Evolutionary conservation across 345 rosid species (phyloP).

Genomic region (Eucalyptus shirleyi): DNA sequence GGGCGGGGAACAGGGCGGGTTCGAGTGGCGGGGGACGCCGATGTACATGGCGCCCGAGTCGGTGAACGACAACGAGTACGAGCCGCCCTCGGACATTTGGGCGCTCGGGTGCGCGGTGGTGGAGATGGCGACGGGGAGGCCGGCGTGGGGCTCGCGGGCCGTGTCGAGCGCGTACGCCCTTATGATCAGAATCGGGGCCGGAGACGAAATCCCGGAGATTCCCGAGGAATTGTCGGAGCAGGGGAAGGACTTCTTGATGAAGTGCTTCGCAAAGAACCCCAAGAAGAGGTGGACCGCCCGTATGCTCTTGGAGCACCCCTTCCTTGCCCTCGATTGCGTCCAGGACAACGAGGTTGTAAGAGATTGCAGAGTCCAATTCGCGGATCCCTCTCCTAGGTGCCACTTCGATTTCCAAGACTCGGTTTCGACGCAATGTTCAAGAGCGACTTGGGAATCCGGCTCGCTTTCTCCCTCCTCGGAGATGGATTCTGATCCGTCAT

Average conservation of each 20-base stretch:
- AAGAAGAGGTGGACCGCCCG: conserved; percentile 55
- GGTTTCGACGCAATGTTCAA: neutral
- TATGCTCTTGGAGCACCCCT: conserved; percentile 74
- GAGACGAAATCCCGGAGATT: conserved; percentile 43
- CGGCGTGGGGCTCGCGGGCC: conserved; percentile 38
- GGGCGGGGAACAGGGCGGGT: neutral
- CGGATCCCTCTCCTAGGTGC: neutral
- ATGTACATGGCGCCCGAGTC: conserved; percentile 78
- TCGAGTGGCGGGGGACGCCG: conserved; percentile 57
- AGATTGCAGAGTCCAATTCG: neutral
- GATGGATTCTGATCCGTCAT: neutral
- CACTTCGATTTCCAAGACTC: neutral
- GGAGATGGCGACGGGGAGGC: conserved; percentile 68
- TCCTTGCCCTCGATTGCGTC: conserved; percentile 1
- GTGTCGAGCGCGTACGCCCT: conserved; percentile 17
- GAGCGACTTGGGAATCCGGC: neutral
- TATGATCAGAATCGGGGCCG: conserved; percentile 44
- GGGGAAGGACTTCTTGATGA: conserved; percentile 61
- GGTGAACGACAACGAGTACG: conserved; percentile 37
- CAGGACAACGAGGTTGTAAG: neutral
- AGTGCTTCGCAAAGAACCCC: conserved; percentile 51
- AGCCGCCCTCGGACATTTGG: conserved; percentile 71
- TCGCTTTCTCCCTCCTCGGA: neutral
- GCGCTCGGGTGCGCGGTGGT: conserved; percentile 67
- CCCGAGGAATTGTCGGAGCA: conserved; percentile 46